These are phyloP conservation scores for Trametes versicolor DNA, from an alignment of 1,284 basidiomycete species.

Conservation along the genomic window DNA sequence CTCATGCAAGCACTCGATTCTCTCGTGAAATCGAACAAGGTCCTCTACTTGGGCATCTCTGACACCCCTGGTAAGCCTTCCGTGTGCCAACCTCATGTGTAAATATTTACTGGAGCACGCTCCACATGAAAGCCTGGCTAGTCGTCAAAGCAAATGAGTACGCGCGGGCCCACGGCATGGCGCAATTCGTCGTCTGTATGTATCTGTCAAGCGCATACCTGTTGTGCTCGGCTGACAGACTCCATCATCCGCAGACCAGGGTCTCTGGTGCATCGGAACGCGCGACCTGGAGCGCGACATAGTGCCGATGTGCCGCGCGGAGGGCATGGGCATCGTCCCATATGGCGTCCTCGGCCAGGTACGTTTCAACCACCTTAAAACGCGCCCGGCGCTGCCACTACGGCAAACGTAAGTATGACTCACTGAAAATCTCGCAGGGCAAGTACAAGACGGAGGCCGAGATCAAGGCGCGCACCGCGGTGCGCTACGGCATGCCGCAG, in stretches of 20 bases:
- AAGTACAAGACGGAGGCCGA: slow-evolving; percentile 44
- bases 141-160: slow-evolving; percentile 62
- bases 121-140: slow-evolving; percentile 53
- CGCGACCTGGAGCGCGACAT: slow-evolving; percentile 34
- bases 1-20: slow-evolving; percentile 57
- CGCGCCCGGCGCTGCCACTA: neutral
- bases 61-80: slow-evolving; percentile 50
- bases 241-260: slow-evolving; percentile 48
- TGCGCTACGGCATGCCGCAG: slow-evolving; percentile 40
- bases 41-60: slow-evolving; percentile 50
- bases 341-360: slow-evolving; percentile 38
- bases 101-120: neutral
- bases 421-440: slow-evolving; percentile 7
- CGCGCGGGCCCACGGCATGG: slow-evolving; percentile 55
- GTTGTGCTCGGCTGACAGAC: too few relatives aligned
- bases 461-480: slow-evolving; percentile 45
- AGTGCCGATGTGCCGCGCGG: slow-evolving; percentile 30
- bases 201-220: neutral
- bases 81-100: neutral
- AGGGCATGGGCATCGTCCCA: slow-evolving; percentile 29
- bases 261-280: slow-evolving; percentile 55
- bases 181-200: slow-evolving; percentile 57
- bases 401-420: neutral
- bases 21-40: slow-evolving; percentile 48
- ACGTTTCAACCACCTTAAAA: neutral